Evolutionary conservation across 306 rosid genomes (phyloP).

Genomic region (Cicer yamashitae): DNA sequence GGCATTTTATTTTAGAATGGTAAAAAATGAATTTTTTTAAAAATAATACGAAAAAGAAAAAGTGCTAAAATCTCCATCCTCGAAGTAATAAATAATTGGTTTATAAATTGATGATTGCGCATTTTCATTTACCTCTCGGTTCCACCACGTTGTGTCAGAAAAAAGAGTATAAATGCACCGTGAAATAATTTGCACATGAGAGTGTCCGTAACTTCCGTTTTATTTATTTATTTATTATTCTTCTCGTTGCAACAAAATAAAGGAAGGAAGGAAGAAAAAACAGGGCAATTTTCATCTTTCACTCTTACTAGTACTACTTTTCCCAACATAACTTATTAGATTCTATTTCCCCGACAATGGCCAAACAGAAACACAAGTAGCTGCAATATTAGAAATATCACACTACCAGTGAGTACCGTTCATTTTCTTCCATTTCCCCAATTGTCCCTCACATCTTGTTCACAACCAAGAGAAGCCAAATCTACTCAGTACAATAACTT

Average conservation of each 20-base stretch:
- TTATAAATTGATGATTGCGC: neutral
- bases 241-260: constrained; percentile 2
- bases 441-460: constrained; percentile 1
- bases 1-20: too few species aligned
- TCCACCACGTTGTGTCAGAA: constrained; percentile 25
- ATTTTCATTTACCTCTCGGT: neutral
- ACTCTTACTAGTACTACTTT: neutral
- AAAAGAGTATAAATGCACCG: constrained; percentile 18
- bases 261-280: neutral
- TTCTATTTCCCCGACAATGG: constrained; percentile 40
- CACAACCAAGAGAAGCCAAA: constrained; percentile 9
- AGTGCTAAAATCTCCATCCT: too few species aligned
- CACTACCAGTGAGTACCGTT: neutral
- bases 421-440: neutral
- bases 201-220: neutral
- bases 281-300: neutral
- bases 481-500: neutral
- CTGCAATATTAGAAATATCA: neutral
- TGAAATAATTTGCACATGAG: constrained; percentile 34
- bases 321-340: neutral
- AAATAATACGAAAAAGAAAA: too few species aligned
- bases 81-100: neutral
- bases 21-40: too few species aligned
- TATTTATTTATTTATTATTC: neutral
- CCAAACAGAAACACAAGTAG: neutral